Evolutionary conservation across 805 yeast genomes (phyloP), one percentile per base, ranked within the genome.

Genomic region (Yarrowia sp.): DNA sequence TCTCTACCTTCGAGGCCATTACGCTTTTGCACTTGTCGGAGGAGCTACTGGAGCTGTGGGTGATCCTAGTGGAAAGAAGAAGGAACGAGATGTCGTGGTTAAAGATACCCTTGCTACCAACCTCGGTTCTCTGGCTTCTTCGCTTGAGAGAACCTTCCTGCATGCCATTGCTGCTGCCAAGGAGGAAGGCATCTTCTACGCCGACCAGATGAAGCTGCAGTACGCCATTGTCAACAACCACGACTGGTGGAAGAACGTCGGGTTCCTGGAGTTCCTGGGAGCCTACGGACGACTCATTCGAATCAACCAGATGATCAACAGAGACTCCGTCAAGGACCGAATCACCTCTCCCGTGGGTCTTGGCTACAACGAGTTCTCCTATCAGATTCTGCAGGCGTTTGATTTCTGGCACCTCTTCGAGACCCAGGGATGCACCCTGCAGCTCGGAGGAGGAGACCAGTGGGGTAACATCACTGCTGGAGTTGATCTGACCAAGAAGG

Each of bases 381-480:
- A 95, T 77, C 99, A 95, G 75, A 81, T 94, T 19, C 79, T 95
- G 69, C 99, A 95, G 78, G 98, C 97, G 0, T 95, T 86, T 77
- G 99, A 95, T 76, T 95, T 92, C 75, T 92, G 89, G 83, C 92
- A 93, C 75, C 79, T 95, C 69, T 87, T 86, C 80, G 83, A 83
- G 46, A 76, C 84, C 15, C 78, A 85, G 45, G 78, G 81, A 3
- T 93, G 93, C 52, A 82, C 83, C 52, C 78, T 92, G 14, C 98
- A 95, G 79, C 87, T 81, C 9, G 99, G 99, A 32, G 99, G 99
- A 7, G 92, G 90, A 75, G 99, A 95, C 77, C 99, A 95, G 78
- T 95, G 97, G 92, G 99, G 99, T 0, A 95, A 95, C 74, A 95
- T 95, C 70, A 91, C 97, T 1, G 98, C 98, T 0, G 99, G 99